phyloP scores from a whole-genome alignment of 495 filamentous ascomycete species.

The Cairneyella variabilis region DNA sequence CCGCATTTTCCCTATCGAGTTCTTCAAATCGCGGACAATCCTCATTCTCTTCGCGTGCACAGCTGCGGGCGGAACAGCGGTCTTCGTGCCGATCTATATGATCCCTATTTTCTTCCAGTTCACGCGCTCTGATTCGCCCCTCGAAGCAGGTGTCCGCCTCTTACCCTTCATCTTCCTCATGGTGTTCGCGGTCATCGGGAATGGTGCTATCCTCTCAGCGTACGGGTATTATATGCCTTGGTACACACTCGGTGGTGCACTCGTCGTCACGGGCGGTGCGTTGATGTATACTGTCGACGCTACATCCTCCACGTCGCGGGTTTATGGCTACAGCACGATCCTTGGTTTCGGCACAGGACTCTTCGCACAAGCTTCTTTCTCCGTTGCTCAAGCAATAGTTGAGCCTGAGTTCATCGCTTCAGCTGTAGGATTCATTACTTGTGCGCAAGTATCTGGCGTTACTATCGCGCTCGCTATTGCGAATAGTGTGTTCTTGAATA shows the following conservation, averaged over 20 bases:
- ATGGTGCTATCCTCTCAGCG: slow-evolving; percentile 48
- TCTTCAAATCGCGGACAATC: slow-evolving; percentile 39
- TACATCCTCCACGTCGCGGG: slow-evolving; percentile 28
- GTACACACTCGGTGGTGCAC: slow-evolving; percentile 46
- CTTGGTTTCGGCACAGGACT: slow-evolving; percentile 50
- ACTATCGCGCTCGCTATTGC: slow-evolving; percentile 54
- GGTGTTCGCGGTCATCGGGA: slow-evolving; percentile 41
- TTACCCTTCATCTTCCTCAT: slow-evolving; percentile 54
- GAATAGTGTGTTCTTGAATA: slow-evolving; percentile 52
- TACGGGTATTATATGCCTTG: slow-evolving; percentile 55
- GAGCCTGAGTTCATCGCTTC: slow-evolving; percentile 32
- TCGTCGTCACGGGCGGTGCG: slow-evolving; percentile 45
- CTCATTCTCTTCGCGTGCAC: slow-evolving; percentile 42
- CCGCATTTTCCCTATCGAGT: slow-evolving; percentile 53
- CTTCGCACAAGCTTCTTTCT: slow-evolving; percentile 48
- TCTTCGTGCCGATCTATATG: slow-evolving; percentile 41
- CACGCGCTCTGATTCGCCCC: slow-evolving; percentile 41
- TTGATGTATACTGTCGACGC: slow-evolving; percentile 46
- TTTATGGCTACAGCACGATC: slow-evolving; percentile 55
- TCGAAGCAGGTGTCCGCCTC: slow-evolving; percentile 49
- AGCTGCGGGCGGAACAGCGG: slow-evolving; percentile 29
- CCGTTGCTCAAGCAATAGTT: slow-evolving; percentile 49
- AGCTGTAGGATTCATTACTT: slow-evolving; percentile 49
- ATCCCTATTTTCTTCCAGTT: slow-evolving; percentile 62
- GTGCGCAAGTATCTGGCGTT: slow-evolving; percentile 49